Conservation (phyloP, 345 rosid species). For the Stellera chamaejasme region DNA sequence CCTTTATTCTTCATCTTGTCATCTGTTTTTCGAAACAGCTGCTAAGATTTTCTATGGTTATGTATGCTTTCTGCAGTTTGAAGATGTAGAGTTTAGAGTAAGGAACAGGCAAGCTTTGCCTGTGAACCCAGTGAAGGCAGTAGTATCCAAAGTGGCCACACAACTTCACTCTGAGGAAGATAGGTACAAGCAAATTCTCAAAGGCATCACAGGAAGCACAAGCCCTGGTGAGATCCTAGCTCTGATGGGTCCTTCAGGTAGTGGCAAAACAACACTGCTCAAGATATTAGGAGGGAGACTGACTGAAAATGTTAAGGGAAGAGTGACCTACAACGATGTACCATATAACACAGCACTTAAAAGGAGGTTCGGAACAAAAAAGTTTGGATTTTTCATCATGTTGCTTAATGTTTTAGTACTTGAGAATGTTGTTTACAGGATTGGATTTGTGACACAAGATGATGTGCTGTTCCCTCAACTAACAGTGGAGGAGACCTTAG, state of each 20-base stretch:
- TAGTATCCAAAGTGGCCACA: constrained; percentile 58
- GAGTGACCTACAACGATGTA: constrained; percentile 68
- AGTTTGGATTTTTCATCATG: not conserved
- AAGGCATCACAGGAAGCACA: constrained; percentile 83
- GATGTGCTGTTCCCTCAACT: constrained; percentile 90
- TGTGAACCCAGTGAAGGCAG: constrained; percentile 50
- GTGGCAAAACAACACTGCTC: constrained; percentile 89
- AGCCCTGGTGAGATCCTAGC: constrained; percentile 95
- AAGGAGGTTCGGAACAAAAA: constrained; percentile 43
- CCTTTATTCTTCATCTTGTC: not conserved
- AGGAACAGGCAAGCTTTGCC: constrained; percentile 30
- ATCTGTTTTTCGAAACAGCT: not conserved
- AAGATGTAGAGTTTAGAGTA: constrained; percentile 80
- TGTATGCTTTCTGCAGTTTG: constrained; percentile 40
- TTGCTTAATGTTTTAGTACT: no score
- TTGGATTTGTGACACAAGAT: constrained; percentile 96
- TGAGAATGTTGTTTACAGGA: constrained; percentile 31
- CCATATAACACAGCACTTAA: constrained; percentile 64
- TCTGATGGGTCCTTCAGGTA: constrained; percentile 97
- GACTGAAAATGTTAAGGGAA: constrained; percentile 59
- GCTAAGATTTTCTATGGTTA: not conserved
- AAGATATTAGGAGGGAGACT: constrained; percentile 89
- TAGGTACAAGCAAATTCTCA: constrained; percentile 67
- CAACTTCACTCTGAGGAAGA: constrained; percentile 45
- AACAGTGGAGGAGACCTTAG: constrained; percentile 86